phyloP scores from a whole-genome alignment of 202 grass and related monocot genomes.

The Elaeis oleifera region DNA sequence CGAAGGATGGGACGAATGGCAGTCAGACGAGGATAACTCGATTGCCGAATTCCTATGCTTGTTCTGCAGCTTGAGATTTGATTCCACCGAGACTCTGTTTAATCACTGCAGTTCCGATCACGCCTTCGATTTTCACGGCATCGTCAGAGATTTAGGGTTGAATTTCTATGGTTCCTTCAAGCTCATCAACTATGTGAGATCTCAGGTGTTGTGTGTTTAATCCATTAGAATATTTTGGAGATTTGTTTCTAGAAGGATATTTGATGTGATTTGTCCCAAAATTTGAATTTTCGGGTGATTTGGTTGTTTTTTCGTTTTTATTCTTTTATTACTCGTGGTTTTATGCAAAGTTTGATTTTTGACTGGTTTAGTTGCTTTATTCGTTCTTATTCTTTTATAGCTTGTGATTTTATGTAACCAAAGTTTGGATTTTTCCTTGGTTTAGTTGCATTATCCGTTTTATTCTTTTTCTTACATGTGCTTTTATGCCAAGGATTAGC shows the following conservation, averaged over 20 bases:
- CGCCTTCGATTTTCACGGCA: constrained; percentile 48
- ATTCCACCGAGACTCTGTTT: constrained; percentile 40
- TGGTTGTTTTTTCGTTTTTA: background rate
- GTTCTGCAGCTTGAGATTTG: constrained; percentile 62
- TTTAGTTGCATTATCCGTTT: no score
- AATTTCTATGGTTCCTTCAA: constrained; percentile 89
- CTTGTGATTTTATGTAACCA: background rate
- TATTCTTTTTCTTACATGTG: no score
- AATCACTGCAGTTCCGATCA: constrained; percentile 56
- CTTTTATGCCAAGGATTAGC: no score
- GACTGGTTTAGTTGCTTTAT: constrained; percentile 1
- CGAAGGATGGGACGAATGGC: constrained; percentile 69
- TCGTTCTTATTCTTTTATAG: background rate
- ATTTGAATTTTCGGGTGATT: no score
- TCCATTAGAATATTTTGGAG: no score
- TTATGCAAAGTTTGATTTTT: constrained; percentile 7
- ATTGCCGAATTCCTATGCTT: constrained; percentile 41
- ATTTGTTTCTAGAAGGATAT: no score
- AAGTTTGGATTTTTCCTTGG: no score
- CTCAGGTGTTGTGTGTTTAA: constrained; percentile 38
- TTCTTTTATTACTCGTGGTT: background rate
- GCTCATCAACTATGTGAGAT: constrained; percentile 76
- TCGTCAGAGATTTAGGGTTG: constrained; percentile 42
- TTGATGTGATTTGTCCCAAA: no score
- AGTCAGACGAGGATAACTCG: constrained; percentile 40